Base-by-base conservation (phyloP, 2,329 filamentous ascomycete genomes). In the Pseudogymnoascus destructans region DNA sequence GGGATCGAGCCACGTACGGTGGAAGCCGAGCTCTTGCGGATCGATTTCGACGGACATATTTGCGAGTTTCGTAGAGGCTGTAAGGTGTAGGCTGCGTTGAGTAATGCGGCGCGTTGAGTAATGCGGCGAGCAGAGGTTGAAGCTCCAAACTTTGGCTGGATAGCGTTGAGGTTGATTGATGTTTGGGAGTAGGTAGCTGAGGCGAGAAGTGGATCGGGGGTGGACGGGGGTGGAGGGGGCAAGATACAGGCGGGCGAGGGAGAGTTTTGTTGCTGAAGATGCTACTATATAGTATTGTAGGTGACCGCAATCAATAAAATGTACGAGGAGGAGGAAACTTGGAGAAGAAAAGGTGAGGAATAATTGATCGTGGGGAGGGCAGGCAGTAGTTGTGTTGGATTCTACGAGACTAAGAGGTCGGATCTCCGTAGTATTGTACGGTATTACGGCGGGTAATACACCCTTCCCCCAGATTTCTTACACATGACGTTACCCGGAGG, bases 21-120 rank as follows among this genome's bases (percentile, higher is more conserved):
- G 86, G 77, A 98, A 98, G 76, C 84, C 87, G 71, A 98, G 84
- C 80, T 97, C 93, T 66, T 81, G 73, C 61, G 92, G 93, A 68
- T 93, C 85, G 70, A 98, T 88, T 68, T 95, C 88, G 76, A 98
- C 86, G 19, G 42, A 49, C 42, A 49, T 49, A 15, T 15, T 49
- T 49, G 42, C 42, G 21, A 49, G 42, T 5, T 49, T 49, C 7
- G 42, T 49, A 27, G 42, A 9, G 13, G 23, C n/a, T 49, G 8
- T 27, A 27, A 10, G 21, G 42, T 27, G 23, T 15, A 27, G n/a
- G 11, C 42, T 49, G n/a, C 42, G 42, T 49, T 11, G 42, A 6
- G 15, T 25, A 27, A 11, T 49, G 23, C 42, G 42, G 17, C 27
- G 55, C 42, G 42, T 49, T 11, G 42, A 6, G 15, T 25, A 27